Conservation (phyloP, 495 filamentous ascomycete species). For the Cryomyces antarcticus region DNA sequence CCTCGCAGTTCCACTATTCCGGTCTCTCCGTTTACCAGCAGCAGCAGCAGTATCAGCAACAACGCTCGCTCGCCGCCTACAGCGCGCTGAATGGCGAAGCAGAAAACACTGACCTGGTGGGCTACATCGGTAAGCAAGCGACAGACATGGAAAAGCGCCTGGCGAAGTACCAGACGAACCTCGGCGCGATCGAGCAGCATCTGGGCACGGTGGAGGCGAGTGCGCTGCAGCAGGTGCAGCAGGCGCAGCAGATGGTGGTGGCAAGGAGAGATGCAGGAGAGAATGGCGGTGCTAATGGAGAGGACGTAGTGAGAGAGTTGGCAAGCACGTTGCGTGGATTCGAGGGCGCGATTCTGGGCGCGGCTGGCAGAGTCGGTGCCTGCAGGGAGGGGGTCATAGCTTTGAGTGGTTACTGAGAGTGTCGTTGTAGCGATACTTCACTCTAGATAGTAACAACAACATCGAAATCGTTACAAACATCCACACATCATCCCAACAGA, state of each 20-base stretch:
- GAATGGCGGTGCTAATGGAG: conserved; percentile 18
- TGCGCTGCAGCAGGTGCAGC: conserved; percentile 48
- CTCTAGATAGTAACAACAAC: no score
- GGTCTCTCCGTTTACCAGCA: background rate
- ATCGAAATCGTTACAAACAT: no score
- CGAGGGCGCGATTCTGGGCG: conserved; percentile 7
- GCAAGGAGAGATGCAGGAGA: conserved; percentile 27
- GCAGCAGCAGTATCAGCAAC: background rate
- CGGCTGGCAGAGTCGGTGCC: conserved; percentile 7
- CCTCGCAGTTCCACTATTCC: conserved; percentile 40
- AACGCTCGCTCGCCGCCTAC: background rate
- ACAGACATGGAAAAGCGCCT: conserved; percentile 52
- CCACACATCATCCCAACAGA: no score
- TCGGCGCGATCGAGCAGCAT: conserved; percentile 69
- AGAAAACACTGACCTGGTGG: conserved; percentile 39
- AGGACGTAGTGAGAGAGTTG: conserved; percentile 7
- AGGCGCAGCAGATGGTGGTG: conserved; percentile 43
- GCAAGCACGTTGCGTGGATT: conserved; percentile 8
- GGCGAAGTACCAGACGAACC: conserved; percentile 40
- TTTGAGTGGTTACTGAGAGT: no score
- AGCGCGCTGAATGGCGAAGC: conserved; percentile 27
- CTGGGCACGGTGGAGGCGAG: conserved; percentile 53
- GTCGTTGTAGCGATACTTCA: no score
- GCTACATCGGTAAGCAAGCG: conserved; percentile 53
- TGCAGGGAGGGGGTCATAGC: conserved; percentile 7